A percentile compares a stretch with the other conserved stretches of the same genome.
These are phyloP conservation scores for Paracamarosporium sp. DNA, from an alignment of 2,329 filamentous ascomycete genomes.

Conservation along the genomic window DNA sequence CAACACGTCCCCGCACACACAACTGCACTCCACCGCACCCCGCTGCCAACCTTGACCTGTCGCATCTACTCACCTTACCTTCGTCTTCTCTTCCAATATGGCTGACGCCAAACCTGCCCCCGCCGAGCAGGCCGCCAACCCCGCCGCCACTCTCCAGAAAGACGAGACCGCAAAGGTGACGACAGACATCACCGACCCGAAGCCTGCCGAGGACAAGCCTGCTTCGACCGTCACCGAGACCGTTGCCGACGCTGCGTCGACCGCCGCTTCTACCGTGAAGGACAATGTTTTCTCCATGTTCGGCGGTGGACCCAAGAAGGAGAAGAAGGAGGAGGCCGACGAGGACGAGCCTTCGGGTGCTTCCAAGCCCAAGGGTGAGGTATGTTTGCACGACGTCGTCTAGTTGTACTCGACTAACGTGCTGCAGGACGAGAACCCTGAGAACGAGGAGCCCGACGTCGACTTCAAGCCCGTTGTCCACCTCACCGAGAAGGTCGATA, in stretches of 20 bases:
- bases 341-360: conserved; percentile 87
- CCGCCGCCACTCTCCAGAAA: conserved; percentile 49
- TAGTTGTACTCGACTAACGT: background rate
- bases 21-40: background rate
- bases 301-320: conserved; percentile 95
- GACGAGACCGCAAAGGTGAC: conserved; percentile 55
- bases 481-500: conserved; percentile 95
- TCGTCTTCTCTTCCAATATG: conserved; percentile 26
- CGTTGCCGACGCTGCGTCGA: conserved; percentile 45
- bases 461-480: conserved; percentile 97
- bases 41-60: background rate
- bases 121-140: conserved; percentile 46
- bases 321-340: conserved; percentile 80
- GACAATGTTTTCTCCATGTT: conserved; percentile 95
- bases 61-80: background rate
- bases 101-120: conserved; percentile 50
- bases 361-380: conserved; percentile 62
- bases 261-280: conserved; percentile 51
- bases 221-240: conserved; percentile 39
- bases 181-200: conserved; percentile 44
- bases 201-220: conserved; percentile 62
- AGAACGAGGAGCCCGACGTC: conserved; percentile 91
- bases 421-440: conserved; percentile 72
- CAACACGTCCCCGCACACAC: conserved; percentile 23
- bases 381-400: conserved; percentile 39